Percentiles rank a stretch among this genome's conserved stretches.
Evolutionary conservation across 2,329 filamentous ascomycete genomes (phyloP).

Genomic region (Chalaropsis ovoidea): DNA sequence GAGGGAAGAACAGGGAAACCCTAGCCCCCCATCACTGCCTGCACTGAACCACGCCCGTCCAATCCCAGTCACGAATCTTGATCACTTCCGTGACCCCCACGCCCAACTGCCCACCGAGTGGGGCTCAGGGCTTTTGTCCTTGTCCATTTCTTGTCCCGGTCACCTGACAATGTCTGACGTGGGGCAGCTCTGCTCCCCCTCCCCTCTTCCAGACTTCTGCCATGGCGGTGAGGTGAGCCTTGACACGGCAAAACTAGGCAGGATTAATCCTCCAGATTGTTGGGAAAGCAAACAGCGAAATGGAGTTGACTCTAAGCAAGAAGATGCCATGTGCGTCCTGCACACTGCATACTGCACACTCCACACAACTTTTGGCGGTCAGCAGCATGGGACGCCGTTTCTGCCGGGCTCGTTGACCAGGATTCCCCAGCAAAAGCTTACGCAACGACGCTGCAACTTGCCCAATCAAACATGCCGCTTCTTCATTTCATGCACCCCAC

Average conservation of each 20-base stretch:
- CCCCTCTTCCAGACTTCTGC: neutral
- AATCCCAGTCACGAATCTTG: neutral
- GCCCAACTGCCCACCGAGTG: neutral
- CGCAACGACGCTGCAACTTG: neutral
- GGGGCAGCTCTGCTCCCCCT: neutral
- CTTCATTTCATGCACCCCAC: neutral
- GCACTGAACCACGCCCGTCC: no score
- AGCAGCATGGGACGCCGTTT: neutral
- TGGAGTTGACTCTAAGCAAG: no score
- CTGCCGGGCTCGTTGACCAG: neutral
- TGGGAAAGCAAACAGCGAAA: neutral
- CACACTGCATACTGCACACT: no score
- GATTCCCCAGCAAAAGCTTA: neutral
- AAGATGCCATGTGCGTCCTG: no score
- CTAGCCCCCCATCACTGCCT: neutral
- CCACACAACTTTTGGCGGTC: no score
- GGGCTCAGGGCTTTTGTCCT: neutral
- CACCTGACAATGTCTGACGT: conserved; percentile 6
- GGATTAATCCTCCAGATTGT: neutral
- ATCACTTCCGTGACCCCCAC: neutral
- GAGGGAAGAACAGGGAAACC: neutral
- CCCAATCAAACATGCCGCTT: neutral
- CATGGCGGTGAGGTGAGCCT: neutral
- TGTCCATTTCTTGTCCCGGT: conserved; percentile 2
- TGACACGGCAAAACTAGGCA: neutral